Base-by-base conservation (phyloP, 306 rosid genomes). In the Mucuna pruriens region DNA sequence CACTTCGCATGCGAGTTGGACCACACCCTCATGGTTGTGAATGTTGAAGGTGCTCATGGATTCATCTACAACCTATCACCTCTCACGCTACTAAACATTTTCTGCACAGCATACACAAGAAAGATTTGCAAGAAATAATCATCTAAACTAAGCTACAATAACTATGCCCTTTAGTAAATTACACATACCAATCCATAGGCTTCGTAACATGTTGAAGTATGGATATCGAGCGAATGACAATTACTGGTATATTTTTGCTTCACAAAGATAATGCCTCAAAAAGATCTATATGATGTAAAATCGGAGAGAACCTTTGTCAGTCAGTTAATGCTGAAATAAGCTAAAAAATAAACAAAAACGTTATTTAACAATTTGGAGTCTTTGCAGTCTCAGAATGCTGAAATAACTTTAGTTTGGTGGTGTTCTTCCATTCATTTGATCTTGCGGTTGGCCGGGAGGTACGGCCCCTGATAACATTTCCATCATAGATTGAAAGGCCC, bases 401-500 rank as follows among this genome's bases (percentile, higher is more conserved):
- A 23, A 36, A 29, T 40, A 45, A 36, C 82, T 1, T 75, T 80
- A 92, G 88, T 85, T 89, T 79, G 92, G 95, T 1, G 91, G 63
- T 12, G 91, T 79, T 75, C 96, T 78, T 82, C 75, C 90, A 67
- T 86, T 69, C 4, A 22, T 39, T 11, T 86, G 83, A 79, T 91
- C 89, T 31, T 85, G 90, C 39, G 86, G 79, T 72, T 89, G 89
- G 31, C 86, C 89, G 0, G 61, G 83, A 29, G 89, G 55, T 9
- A 80, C 84, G 60, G 77, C 70, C 73, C 94, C 90, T 3, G 94
- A 80, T 16, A 91, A 88, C 92, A 93, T 88, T 68, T 88, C 92
- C 94, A 93, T 89, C 85, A 91, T 61, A 45, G 92, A 84, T 76
- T 91, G 86, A 58, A 95, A 71, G 55, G 90, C 89, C 16, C 95